Percentiles rank a stretch among this genome's conserved stretches.
phyloP scores from a whole-genome alignment of 2,329 filamentous ascomycete species.

The Chrysoporthe deuterocubensis region DNA sequence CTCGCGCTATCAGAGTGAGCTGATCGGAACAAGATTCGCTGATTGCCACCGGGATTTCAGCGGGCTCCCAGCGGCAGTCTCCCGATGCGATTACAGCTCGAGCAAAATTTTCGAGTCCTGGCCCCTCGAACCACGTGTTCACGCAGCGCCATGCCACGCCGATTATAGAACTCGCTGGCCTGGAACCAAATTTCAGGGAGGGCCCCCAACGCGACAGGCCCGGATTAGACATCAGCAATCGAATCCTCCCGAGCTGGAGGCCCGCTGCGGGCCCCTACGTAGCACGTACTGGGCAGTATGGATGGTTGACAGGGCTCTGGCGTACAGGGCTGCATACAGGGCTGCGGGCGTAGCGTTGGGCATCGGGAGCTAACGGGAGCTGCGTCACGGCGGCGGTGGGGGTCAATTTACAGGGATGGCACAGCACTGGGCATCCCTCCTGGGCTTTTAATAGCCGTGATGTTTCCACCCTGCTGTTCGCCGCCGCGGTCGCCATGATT shows the following conservation, averaged over 20 bases:
- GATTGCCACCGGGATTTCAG: conserved; percentile 22
- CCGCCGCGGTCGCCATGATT: background rate
- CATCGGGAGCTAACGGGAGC: conserved; percentile 16
- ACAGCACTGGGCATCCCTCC: background rate
- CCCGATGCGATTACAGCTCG: conserved; percentile 3
- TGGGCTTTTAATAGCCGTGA: background rate
- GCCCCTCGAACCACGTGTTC: conserved; percentile 5
- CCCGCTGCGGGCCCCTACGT: no score
- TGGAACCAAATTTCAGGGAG: background rate
- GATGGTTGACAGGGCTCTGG: no score
- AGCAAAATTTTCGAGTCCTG: background rate
- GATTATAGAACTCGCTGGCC: background rate
- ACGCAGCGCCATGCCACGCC: background rate
- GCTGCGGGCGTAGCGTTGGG: background rate
- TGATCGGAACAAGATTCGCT: conserved; percentile 27
- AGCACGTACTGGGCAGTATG: no score
- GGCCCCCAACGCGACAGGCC: background rate
- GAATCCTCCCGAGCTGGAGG: background rate
- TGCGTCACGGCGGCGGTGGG: conserved; percentile 9
- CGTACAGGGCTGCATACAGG: background rate
- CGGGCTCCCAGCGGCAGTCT: conserved; percentile 11
- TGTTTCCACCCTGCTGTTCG: background rate
- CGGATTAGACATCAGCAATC: background rate
- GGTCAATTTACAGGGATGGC: background rate
- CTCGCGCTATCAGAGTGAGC: conserved; percentile 18